Evolutionary conservation across 257 asterid species (phyloP).

Genomic region (Nicotiana obtusifolia): DNA sequence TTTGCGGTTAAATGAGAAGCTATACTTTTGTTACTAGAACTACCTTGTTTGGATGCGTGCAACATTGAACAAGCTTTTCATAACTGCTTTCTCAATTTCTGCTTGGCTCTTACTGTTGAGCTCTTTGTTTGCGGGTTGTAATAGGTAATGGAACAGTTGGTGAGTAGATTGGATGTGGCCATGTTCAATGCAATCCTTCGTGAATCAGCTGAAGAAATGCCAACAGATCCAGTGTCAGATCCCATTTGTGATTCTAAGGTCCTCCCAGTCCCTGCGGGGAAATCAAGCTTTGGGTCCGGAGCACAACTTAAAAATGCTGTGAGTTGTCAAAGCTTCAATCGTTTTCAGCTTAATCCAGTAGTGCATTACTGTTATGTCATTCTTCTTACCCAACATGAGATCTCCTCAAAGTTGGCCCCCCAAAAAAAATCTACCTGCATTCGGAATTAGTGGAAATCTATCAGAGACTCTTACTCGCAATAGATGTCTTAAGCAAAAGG

Average conservation of each 20-base stretch:
- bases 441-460: background rate
- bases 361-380: background rate
- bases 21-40: conserved; percentile 4
- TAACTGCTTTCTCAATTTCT: background rate
- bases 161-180: conserved; percentile 79
- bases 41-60: background rate
- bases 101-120: background rate
- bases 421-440: background rate
- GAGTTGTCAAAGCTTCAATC: conserved; percentile 24
- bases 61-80: background rate
- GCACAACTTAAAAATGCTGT: conserved; percentile 88
- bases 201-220: conserved; percentile 71
- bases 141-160: conserved; percentile 92
- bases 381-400: background rate
- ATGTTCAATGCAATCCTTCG: conserved; percentile 98
- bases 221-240: conserved; percentile 92
- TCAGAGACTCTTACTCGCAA: background rate
- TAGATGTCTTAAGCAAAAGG: background rate
- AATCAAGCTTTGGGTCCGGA: conserved; percentile 81
- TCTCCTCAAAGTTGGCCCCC: background rate
- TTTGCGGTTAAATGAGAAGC: background rate
- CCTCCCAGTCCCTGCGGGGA: conserved; percentile 81
- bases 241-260: conserved; percentile 75
- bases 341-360: background rate
- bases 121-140: background rate